Base-by-base conservation (phyloP, 352 stramenopile species). In the Phytophthora brassicae region DNA sequence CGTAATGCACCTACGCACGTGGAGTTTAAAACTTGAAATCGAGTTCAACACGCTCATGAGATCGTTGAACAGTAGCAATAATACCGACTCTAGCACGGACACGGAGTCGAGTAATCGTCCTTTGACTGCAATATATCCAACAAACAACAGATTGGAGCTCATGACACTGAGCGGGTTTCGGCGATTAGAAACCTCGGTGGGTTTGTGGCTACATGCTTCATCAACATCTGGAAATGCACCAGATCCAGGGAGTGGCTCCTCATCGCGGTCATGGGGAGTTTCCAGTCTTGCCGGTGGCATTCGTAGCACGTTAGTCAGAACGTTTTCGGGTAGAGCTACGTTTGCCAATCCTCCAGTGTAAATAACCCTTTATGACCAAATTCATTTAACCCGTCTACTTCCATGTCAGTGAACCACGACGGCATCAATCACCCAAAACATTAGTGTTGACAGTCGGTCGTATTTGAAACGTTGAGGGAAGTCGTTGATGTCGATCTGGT, bases 381-480 rank as follows among this genome's bases (percentile, higher is more conserved):
- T 31, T 31, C 26, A 31, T 31, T 4, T 31, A 31, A 8, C 26
- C 8, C 26, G 26, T 31, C 26, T 4, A 31, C 4, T 11, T 42
- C 9, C 28, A 19, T 36, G 29, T 47, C 47, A 66, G 22, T n/a
- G 11, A 45, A 56, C 35, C 6, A 79, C 54, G 2, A 81, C 54
- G 3, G 74, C 76, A 14, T 78, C 43, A 16, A 89, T 65, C 50
- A 56, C 47, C 78, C 78, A 84, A 26, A 84, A 31, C 64, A 64
- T 69, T n/a, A 86, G 59, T 17, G 65, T 88, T 2, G 68, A 74
- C 16, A 76, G 43, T 16, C 74, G 66, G 0, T 86, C 61, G 53
- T 89, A 86, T 12, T 72, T 56, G 43, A 82, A 78, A 3, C 66
- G 45, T 23, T 75, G 65, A 1, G 75, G 73, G 12, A 86, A 53